Base-by-base conservation (phyloP, 352 stramenopile genomes). In the Globisporangium lucens region DNA sequence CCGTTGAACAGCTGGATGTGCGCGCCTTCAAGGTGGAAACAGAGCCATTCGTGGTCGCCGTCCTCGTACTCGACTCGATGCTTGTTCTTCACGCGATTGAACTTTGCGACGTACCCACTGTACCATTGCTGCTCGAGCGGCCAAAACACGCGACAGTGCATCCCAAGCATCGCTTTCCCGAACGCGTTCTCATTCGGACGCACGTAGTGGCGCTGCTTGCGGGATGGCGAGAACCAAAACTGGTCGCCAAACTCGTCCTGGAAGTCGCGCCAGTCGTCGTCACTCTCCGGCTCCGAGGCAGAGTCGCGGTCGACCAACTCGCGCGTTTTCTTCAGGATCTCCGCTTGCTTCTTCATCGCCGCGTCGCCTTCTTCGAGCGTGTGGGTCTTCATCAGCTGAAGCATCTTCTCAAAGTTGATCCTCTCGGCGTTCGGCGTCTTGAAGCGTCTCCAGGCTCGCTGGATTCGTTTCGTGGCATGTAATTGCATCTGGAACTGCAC, bases 141-240 rank as follows among this genome's bases (percentile, higher is more conserved):
- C 87, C 87, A 95, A 20, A 82, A 77, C 29, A 95, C 80, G 6
- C 81, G 80, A 61, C 86, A 91, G 2, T 64, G 29, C 69, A 90
- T 78, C 15, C 87, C 82, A 13, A 95, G 70, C 52, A 93, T 66
- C 35, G 66, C 72, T 66, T 81, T 83, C 52, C 89, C 76, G 10
- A 67, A 63, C 0, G 80, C 83, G 33, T 75, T 74, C 15, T 91
- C 80, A 53, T 90, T 92, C n/a, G 85, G 87, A 15, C 86, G 78
- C 17, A 93, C 72, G 64, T 88, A 87, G 13, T 76, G 66, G 0
- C 83, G 79, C 43, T 75, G 63, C 56, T 90, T 87, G 4, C 80
- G 75, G 15, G 83, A 93, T 7, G 87, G 82, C 9, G 87, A 95
- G 71, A 93, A 95, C 82, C 84, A 95, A 57, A 92, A 93, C 57